Evolutionary conservation across 345 rosid species (phyloP), one percentile per base, ranked within the genome.

Genomic region (Eucalyptus rudis): DNA sequence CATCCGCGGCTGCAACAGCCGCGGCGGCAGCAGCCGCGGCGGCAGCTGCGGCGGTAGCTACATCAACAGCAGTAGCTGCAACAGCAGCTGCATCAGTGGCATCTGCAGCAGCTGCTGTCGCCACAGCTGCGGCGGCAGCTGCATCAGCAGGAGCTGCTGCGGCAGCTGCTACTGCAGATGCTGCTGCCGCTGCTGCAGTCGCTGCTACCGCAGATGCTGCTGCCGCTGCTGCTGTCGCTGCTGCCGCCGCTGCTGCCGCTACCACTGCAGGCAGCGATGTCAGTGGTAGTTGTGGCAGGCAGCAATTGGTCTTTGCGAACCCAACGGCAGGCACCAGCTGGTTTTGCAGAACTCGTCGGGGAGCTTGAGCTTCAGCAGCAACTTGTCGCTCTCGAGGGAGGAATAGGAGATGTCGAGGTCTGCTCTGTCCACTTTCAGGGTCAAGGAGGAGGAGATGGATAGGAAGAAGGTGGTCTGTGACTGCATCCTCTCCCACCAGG

Each of bases 381-480:
- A 95, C 88, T 92, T 95, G 96, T 95, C 96, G 2, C 95, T 93
- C 7, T 54, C 87, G 24, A 86, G 56, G 64, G 98, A 96, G 90
- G 99, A 96, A 88, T 98, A 97, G 64, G 98, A 96, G 95, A 95
- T 97, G 96, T 92, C 96, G 3, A 96, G 92, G 88, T 94, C 97
- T 43, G 98, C 98, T 13, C 97, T 97, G 31, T 95, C 98, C 40
- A 93, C 95, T 36, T 97, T 96, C 89, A 95, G 93, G 54, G 99
- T 96, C 89, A 97, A 96, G 91, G 99, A 97, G 87, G 99, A 97
- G 89, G 98, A 97, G 94, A 97, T 96, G 80, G 97, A 97, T 92
- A 93, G 89, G 95, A 95, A 93, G 90, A 97, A 92, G 91, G 89
- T 89, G 25, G 16, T 50, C 3, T 15, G 7, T 6, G 19, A 50